Percentiles rank a stretch among this genome's conserved stretches.
These are phyloP conservation scores for Pseudogymnoascus sp. DNA, from an alignment of 2,329 filamentous ascomycete species.

Conservation along the genomic window DNA sequence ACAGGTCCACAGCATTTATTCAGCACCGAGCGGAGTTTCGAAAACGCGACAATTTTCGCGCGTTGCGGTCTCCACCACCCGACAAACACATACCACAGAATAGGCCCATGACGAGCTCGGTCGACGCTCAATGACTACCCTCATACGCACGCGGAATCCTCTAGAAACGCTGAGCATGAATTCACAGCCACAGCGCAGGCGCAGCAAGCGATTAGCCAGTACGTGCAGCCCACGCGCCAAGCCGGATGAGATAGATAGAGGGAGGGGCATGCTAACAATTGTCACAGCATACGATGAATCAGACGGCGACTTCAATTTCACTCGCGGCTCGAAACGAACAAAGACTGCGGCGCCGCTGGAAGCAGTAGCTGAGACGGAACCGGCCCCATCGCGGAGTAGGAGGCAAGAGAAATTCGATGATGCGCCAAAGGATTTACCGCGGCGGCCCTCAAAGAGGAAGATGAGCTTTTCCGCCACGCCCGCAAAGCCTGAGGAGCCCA, in stretches of 20 bases:
- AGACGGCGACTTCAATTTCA: conserved; percentile 70
- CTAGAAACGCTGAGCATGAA: conserved; percentile 63
- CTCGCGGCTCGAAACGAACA: conserved; percentile 56
- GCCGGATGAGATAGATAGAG: conserved; percentile 7
- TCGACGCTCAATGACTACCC: conserved; percentile 55
- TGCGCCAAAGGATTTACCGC: conserved; percentile 28
- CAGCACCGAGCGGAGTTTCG: not conserved
- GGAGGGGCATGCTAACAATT: conserved; percentile 13
- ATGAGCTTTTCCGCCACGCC: conserved; percentile 29
- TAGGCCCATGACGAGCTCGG: conserved; percentile 6
- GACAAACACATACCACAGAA: not conserved
- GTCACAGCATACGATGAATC: conserved; percentile 56
- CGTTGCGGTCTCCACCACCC: not conserved
- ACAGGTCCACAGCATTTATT: not conserved
- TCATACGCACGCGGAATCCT: conserved; percentile 55
- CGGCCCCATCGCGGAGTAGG: conserved; percentile 29
- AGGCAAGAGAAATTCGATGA: conserved; percentile 30
- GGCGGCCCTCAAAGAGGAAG: conserved; percentile 31
- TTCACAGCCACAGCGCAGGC: conserved; percentile 47
- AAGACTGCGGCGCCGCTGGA: conserved; percentile 47
- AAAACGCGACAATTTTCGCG: conserved; percentile 6
- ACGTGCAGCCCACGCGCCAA: conserved; percentile 28
- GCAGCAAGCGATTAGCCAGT: conserved; percentile 58
- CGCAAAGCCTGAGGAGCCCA: conserved; percentile 20
- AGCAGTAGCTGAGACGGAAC: conserved; percentile 32